Evolutionary conservation across 441 rosid species (phyloP), one percentile per base, ranked within the genome.

Genomic region (Pelargonium fulgidum): DNA sequence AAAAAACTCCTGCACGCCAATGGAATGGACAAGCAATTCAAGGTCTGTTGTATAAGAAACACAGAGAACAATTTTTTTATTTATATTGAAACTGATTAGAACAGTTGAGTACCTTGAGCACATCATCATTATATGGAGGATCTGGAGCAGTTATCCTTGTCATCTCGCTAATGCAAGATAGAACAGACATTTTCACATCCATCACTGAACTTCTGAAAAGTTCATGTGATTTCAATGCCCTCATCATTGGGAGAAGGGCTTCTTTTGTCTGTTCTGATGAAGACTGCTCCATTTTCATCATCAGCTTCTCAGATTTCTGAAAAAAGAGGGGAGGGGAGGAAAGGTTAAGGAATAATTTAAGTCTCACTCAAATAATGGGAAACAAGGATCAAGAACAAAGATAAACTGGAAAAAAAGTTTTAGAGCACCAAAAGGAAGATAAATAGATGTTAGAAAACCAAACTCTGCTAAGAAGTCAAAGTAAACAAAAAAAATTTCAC

Each of bases 81-180:
- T 14, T 2, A 17, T 7, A 58, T 29, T 29, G 22, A 9, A 20
- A 58, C 33, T 58, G 63, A 9, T 20, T 20, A 9, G 13, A 19
- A 26, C 33, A 9, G 33, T 9, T 19, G 33, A 68, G 12, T 66
- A 88, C 96, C 91, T 83, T 87, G 88, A 88, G 83, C 42, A 36
- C 74, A n/a, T 78, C 85, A 81, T 86, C 94, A 52, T 67, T 56
- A 71, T 83, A 90, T 65, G 96, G 96, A 7, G 85, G 81, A 50
- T 80, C 83, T 0, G 96, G 96, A 0, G 92, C 90, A 48, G 87
- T 81, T 68, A 90, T 85, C 83, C 94, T 82, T 14, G 82, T 59
- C 26, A 88, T 76, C 76, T 88, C 86, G 59, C 76, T 82, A 52
- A 90, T 70, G 77, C 97, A 90, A 42, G 84, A 82, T 19, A 81